Conservation (phyloP, 768 basidiomycete species). For the Lyophyllum decastes region DNA sequence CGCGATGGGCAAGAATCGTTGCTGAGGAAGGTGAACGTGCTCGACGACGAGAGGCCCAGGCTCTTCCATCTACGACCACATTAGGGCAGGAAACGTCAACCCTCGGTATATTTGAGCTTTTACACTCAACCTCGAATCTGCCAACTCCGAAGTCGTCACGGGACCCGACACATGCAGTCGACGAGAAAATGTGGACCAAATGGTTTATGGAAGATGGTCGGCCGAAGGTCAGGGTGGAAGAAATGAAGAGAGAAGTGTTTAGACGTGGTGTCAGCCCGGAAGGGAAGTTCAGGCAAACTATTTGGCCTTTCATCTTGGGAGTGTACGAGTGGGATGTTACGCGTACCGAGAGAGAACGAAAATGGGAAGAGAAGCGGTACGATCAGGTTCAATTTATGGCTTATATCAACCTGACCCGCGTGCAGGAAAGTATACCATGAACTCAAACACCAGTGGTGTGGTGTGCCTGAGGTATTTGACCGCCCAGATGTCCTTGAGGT, state of each 20-base stretch:
- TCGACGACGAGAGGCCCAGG: constrained; percentile 76
- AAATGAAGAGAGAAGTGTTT: constrained; percentile 79
- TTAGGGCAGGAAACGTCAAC: constrained; percentile 67
- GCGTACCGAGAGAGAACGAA: constrained; percentile 54
- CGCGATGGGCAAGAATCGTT: constrained; percentile 95
- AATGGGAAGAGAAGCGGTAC: constrained; percentile 69
- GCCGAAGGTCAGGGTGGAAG: constrained; percentile 64
- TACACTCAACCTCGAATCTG: constrained; percentile 77
- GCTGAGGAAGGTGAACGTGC: constrained; percentile 97
- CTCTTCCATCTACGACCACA: constrained; percentile 53
- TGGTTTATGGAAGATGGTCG: constrained; percentile 80
- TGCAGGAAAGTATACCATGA: constrained; percentile 67
- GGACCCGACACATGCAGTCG: constrained; percentile 76
- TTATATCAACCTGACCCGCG: not conserved
- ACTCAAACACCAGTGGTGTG: constrained; percentile 82
- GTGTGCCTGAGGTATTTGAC: constrained; percentile 79
- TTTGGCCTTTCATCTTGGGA: constrained; percentile 92
- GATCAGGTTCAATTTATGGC: constrained; percentile 6
- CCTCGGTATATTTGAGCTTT: constrained; percentile 84
- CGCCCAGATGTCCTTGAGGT: constrained; percentile 83
- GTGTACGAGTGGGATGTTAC: constrained; percentile 82
- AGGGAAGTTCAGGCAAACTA: constrained; percentile 60
- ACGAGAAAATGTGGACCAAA: constrained; percentile 66
- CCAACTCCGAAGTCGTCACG: constrained; percentile 84
- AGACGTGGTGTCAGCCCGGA: constrained; percentile 64